A percentile compares a stretch with the other conserved stretches of the same genome.
Evolutionary conservation across 495 filamentous ascomycete species (phyloP).

Genomic region (Cairneyella variabilis): DNA sequence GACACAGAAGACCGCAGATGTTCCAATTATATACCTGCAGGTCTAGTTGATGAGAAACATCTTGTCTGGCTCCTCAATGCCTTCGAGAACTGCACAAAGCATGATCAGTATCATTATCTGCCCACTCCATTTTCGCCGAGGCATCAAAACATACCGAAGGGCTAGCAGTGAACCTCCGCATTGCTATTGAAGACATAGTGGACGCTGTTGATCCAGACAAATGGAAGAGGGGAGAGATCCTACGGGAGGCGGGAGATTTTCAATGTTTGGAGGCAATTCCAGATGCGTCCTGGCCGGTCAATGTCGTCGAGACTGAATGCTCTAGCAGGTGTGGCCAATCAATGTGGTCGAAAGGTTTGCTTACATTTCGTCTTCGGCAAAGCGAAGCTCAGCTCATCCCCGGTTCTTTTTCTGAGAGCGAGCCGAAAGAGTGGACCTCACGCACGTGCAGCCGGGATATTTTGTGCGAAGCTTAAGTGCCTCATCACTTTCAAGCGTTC

Average conservation of each 20-base stretch:
- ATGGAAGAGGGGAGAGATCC: constrained; percentile 10
- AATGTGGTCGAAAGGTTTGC: background rate
- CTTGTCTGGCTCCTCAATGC: constrained; percentile 52
- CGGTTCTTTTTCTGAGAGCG: too few species aligned
- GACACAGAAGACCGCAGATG: background rate
- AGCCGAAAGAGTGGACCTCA: too few species aligned
- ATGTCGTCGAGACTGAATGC: background rate
- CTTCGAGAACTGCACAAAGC: constrained; percentile 41
- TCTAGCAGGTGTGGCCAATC: constrained; percentile 1
- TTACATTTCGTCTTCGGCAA: too few species aligned
- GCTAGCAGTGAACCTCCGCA: constrained; percentile 25
- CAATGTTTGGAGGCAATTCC: background rate
- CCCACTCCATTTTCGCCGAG: background rate
- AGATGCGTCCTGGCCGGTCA: background rate
- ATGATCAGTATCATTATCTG: constrained; percentile 18
- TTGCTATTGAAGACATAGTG: constrained; percentile 29
- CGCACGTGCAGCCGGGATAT: too few species aligned
- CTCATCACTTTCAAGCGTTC: too few species aligned
- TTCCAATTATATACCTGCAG: constrained; percentile 59
- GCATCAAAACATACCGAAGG: constrained; percentile 24
- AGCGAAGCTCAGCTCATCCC: too few species aligned
- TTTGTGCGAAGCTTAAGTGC: too few species aligned
- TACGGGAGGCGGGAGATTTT: background rate
- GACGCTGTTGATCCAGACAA: constrained; percentile 2
- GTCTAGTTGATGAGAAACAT: constrained; percentile 80